Conservation (phyloP, 352 stramenopile genomes). For the Phytophthora citricola region DNA sequence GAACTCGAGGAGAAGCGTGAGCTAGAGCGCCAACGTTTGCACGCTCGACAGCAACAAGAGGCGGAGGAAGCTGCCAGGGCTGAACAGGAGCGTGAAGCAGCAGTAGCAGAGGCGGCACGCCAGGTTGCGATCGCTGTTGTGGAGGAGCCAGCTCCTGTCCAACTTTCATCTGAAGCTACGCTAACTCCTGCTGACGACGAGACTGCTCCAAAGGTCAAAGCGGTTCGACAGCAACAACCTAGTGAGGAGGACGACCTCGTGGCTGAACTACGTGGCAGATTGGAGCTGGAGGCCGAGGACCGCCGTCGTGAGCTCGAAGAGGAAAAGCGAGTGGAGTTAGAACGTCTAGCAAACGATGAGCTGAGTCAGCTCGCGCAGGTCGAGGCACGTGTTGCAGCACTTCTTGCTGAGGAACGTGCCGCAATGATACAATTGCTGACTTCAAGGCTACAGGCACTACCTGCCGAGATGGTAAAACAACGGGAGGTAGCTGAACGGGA, state of each 20-base stretch:
- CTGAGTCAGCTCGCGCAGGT: constrained; percentile 34
- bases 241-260: constrained; percentile 48
- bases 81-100: constrained; percentile 35
- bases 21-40: constrained; percentile 56
- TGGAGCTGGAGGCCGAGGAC: constrained; percentile 63
- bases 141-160: constrained; percentile 5
- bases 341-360: constrained; percentile 35
- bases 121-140: constrained; percentile 7
- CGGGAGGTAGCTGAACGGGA: constrained; percentile 26
- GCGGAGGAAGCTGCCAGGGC: constrained; percentile 44
- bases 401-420: constrained; percentile 42
- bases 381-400: constrained; percentile 27
- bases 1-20: constrained; percentile 78
- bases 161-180: neutral
- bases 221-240: constrained; percentile 42
- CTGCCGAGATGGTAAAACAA: constrained; percentile 16
- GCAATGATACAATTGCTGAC: constrained; percentile 46
- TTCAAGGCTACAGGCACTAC: constrained; percentile 23
- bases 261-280: constrained; percentile 49
- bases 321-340: constrained; percentile 45
- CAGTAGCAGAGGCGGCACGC: constrained; percentile 28
- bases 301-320: constrained; percentile 46
- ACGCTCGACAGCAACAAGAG: constrained; percentile 52
- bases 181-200: constrained; percentile 28
- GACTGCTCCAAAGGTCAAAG: constrained; percentile 12